phyloP scores from a whole-genome alignment of 371 early-diverging fungal species.

The Apophysomyces elegans region DNA sequence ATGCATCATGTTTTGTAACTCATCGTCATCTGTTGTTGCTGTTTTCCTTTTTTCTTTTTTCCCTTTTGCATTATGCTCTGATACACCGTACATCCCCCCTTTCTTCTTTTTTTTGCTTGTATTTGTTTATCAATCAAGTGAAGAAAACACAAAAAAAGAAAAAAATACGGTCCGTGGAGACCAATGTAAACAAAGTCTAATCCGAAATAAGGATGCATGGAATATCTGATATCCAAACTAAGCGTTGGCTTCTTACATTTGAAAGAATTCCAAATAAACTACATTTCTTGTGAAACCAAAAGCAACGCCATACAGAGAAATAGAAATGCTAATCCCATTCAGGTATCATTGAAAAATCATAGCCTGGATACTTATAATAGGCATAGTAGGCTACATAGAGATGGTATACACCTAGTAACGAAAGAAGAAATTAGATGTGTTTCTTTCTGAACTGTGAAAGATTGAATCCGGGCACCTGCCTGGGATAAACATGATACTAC shows the following conservation, averaged over 20 bases:
- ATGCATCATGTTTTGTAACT: constrained; percentile 5
- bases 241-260: neutral
- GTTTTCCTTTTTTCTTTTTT: constrained; percentile 4
- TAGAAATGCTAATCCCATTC: constrained; percentile 36
- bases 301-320: no score
- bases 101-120: constrained; percentile 3
- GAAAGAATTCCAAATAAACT: neutral
- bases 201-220: neutral
- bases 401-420: constrained; percentile 45
- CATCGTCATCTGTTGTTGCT: neutral
- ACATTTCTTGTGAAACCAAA: neutral
- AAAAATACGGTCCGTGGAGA: neutral
- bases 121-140: neutral
- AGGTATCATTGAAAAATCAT: constrained; percentile 55
- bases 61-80: neutral
- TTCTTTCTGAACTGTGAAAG: neutral
- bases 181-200: neutral
- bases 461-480: constrained; percentile 22
- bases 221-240: neutral
- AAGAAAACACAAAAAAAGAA: neutral
- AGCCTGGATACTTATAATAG: constrained; percentile 55
- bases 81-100: neutral
- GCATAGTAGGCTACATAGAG: constrained; percentile 56
- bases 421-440: neutral
- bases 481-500: constrained; percentile 60